Evolutionary conservation across 768 basidiomycete species (phyloP).

Genomic region (Melanogaster broomeanus): DNA sequence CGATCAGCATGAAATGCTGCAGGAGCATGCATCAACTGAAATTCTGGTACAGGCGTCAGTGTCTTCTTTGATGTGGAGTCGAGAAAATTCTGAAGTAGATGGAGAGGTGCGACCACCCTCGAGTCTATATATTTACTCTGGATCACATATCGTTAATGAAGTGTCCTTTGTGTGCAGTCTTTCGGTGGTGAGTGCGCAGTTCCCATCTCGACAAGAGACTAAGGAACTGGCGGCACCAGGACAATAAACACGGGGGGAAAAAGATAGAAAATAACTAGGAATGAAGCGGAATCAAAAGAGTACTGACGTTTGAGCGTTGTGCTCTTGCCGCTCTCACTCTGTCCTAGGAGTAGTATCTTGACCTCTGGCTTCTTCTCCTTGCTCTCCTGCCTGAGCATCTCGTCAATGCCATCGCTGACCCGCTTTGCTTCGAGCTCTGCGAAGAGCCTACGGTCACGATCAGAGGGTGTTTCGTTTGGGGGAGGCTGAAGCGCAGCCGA

Average conservation of each 20-base stretch:
- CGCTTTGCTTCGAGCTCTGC: slow-evolving; percentile 73
- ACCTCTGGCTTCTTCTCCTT: slow-evolving; percentile 67
- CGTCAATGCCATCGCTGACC: slow-evolving; percentile 77
- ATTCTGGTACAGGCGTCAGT: slow-evolving; percentile 53
- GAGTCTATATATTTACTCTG: background rate
- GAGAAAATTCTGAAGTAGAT: background rate
- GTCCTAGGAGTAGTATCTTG: slow-evolving; percentile 78
- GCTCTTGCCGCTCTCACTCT: slow-evolving; percentile 89
- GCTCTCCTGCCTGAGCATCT: slow-evolving; percentile 68
- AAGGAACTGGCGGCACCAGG: background rate
- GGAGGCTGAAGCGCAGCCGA: slow-evolving; percentile 69
- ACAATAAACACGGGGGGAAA: background rate
- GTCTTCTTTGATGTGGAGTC: slow-evolving; percentile 2
- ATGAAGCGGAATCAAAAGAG: slow-evolving; percentile 1
- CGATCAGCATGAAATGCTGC: slow-evolving; percentile 78
- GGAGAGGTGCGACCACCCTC: background rate
- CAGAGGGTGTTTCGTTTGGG: slow-evolving; percentile 64
- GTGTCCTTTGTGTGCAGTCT: background rate
- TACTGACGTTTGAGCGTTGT: slow-evolving; percentile 86
- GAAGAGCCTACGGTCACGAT: slow-evolving; percentile 64
- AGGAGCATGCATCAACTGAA: slow-evolving; percentile 79
- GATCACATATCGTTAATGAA: background rate
- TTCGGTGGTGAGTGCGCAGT: too few species aligned
- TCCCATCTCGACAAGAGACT: background rate
- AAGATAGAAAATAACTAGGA: slow-evolving; percentile 4